Conservation (phyloP, 2,329 filamentous ascomycete genomes). For the Aspergillus sp. region DNA sequence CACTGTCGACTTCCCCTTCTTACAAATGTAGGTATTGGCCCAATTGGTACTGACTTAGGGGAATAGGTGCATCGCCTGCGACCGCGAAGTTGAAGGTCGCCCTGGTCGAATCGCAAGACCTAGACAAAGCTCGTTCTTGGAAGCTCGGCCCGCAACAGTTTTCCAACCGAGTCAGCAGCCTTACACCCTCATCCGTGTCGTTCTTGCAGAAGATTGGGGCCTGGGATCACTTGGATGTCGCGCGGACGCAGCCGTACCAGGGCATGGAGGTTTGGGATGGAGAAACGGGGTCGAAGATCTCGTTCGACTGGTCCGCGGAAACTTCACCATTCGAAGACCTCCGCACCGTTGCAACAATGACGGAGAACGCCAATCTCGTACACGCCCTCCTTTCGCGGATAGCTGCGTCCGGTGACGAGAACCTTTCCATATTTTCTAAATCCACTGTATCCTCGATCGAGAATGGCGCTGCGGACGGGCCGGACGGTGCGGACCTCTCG, state of each 20-base stretch:
- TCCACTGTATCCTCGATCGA: constrained; percentile 78
- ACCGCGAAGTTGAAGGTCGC: constrained; percentile 80
- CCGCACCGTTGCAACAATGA: constrained; percentile 88
- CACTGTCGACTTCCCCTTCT: neutral
- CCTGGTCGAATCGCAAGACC: constrained; percentile 85
- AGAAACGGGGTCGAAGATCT: constrained; percentile 79
- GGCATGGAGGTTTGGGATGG: constrained; percentile 99
- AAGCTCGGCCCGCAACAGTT: constrained; percentile 67
- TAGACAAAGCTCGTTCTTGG: constrained; percentile 67
- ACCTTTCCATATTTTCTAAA: constrained; percentile 69
- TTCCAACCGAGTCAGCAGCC: constrained; percentile 93
- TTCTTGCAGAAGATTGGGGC: constrained; percentile 83
- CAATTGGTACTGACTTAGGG: constrained; percentile 4
- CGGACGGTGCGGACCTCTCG: constrained; percentile 70
- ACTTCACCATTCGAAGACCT: constrained; percentile 47
- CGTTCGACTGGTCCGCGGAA: constrained; percentile 72
- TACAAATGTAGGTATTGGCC: neutral
- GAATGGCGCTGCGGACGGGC: constrained; percentile 69
- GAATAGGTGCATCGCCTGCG: constrained; percentile 68
- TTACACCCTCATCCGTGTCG: constrained; percentile 82
- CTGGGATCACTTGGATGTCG: constrained; percentile 72
- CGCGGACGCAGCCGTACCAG: constrained; percentile 81
- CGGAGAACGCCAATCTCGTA: constrained; percentile 87
- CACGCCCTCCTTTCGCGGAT: constrained; percentile 73
- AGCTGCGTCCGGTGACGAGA: constrained; percentile 60